Percentiles rank a stretch among this genome's conserved stretches.
These are phyloP conservation scores for Aspergillus nidulans DNA, from an alignment of 495 filamentous ascomycete genomes.

Conservation along the genomic window DNA sequence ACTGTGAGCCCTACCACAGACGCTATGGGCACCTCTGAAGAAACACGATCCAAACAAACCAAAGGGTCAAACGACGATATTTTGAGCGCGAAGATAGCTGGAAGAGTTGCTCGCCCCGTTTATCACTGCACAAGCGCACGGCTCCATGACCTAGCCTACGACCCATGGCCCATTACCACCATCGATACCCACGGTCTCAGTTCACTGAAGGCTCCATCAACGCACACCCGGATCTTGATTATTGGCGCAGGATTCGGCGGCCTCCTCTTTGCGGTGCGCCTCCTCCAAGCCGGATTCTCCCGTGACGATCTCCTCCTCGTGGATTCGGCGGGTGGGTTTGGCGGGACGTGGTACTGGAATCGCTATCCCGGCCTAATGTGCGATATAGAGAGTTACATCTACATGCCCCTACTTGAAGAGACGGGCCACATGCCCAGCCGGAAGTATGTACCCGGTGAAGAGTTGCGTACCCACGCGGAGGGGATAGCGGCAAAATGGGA, in stretches of 20 bases:
- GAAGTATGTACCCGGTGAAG: slow-evolving; percentile 21
- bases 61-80: no score
- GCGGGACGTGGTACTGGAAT: slow-evolving; percentile 51
- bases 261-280: slow-evolving; percentile 10
- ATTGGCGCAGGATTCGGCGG: slow-evolving; percentile 15
- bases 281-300: slow-evolving; percentile 6
- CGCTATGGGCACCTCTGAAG: no score
- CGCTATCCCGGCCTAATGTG: slow-evolving; percentile 33
- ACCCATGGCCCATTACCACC: no score
- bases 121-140: no score
- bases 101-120: no score
- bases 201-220: not conserved
- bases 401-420: slow-evolving; percentile 57
- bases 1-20: no score
- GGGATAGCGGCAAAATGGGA: slow-evolving; percentile 33
- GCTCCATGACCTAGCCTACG: no score
- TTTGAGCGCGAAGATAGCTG: no score
- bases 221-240: not conserved
- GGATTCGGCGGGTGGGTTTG: slow-evolving; percentile 47
- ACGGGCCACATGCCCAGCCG: slow-evolving; percentile 51
- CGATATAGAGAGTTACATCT: slow-evolving; percentile 29
- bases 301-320: slow-evolving; percentile 44
- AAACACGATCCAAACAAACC: no score
- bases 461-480: slow-evolving; percentile 24
- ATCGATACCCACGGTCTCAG: not conserved